Percentiles rank a stretch among this genome's conserved stretches.
Conservation (phyloP, 306 rosid species). For the Fragaria vesca region DNA sequence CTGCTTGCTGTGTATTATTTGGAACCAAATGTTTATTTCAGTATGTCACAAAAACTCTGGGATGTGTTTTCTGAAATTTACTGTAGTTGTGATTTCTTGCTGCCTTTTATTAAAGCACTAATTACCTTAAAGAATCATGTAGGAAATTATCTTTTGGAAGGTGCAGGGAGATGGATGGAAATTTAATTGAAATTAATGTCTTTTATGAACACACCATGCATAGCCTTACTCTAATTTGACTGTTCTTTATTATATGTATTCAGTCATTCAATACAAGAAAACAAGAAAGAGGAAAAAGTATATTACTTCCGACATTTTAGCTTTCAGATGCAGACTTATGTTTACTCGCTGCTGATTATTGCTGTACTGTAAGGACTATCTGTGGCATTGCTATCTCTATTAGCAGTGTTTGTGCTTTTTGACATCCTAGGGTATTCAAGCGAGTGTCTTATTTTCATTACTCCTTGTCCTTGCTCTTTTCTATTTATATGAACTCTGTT, state of each 20-base stretch:
- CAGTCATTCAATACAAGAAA: background rate
- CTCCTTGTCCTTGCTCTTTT: background rate
- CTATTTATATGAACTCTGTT: background rate
- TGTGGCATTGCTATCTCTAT: background rate
- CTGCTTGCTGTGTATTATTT: background rate
- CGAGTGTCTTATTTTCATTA: background rate
- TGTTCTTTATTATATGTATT: background rate
- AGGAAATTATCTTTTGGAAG: conserved; percentile 2
- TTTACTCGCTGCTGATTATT: background rate
- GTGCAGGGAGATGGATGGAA: background rate
- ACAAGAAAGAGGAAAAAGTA: background rate
- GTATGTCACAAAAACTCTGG: background rate
- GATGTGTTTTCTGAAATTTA: background rate
- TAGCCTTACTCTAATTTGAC: background rate
- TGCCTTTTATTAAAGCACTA: background rate
- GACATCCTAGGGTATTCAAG: background rate
- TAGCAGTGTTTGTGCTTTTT: background rate
- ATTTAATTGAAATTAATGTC: background rate
- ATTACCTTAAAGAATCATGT: background rate
- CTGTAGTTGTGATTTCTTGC: background rate
- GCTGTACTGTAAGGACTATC: background rate
- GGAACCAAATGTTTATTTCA: background rate
- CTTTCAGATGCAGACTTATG: background rate
- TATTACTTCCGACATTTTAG: background rate
- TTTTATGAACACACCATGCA: background rate